These are phyloP conservation scores for Eremothecium coryli DNA, from an alignment of 1,139 yeast genomes.

Conservation along the genomic window DNA sequence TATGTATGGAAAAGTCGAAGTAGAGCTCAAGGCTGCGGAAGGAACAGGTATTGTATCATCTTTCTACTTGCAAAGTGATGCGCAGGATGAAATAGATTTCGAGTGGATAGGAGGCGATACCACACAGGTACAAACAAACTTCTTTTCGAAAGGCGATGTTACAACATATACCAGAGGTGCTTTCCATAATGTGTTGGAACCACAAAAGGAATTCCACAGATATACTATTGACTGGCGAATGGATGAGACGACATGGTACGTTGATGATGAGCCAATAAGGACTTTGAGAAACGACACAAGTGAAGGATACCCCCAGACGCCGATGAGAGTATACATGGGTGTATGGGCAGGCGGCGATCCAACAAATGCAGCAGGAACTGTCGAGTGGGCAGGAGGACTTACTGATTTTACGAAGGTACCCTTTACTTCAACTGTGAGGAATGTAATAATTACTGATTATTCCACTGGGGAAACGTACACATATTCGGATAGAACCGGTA, in stretches of 20 bases:
- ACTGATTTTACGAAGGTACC: constrained; percentile 61
- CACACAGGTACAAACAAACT: constrained; percentile 69
- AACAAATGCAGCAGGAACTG: constrained; percentile 55
- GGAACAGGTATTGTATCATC: constrained; percentile 76
- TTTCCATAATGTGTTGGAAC: constrained; percentile 49
- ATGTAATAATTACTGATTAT: constrained; percentile 61
- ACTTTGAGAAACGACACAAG: constrained; percentile 42
- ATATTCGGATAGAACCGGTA: constrained; percentile 57
- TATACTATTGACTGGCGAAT: constrained; percentile 79
- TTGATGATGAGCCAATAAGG: constrained; percentile 56
- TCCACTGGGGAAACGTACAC: constrained; percentile 65
- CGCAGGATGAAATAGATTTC: constrained; percentile 75
- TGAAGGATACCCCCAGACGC: constrained; percentile 68
- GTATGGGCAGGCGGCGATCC: constrained; percentile 81
- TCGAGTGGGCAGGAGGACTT: constrained; percentile 80
- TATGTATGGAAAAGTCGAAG: constrained; percentile 81
- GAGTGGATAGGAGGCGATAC: constrained; percentile 78
- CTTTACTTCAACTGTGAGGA: constrained; percentile 56
- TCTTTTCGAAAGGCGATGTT: constrained; percentile 70
- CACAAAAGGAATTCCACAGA: constrained; percentile 55
- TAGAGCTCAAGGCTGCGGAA: constrained; percentile 56
- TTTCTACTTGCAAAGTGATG: constrained; percentile 76
- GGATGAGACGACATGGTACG: constrained; percentile 48
- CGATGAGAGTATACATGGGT: constrained; percentile 64
- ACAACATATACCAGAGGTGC: constrained; percentile 72